Percentiles rank a stretch among this genome's conserved stretches.
These are phyloP conservation scores for Letharia lupina DNA, from an alignment of 495 filamentous ascomycete genomes.

Conservation along the genomic window DNA sequence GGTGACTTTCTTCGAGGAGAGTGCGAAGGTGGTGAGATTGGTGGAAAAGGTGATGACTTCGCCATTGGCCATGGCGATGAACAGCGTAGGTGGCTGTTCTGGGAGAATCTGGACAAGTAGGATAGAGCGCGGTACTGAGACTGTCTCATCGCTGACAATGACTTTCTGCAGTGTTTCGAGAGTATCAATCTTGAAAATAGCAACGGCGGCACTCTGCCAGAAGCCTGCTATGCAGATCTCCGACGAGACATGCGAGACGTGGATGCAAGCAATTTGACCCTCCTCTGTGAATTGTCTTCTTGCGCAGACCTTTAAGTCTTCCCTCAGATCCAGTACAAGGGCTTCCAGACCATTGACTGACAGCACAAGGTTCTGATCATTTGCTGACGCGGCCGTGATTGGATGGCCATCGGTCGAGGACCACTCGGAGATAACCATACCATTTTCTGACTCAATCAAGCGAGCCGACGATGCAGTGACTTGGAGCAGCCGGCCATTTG, in stretches of 20 bases:
- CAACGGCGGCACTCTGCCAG: slow-evolving; percentile 68
- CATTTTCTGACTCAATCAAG: slow-evolving; percentile 61
- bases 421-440: slow-evolving; percentile 63
- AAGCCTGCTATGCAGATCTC: slow-evolving; percentile 68
- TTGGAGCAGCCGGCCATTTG: slow-evolving; percentile 60
- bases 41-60: slow-evolving; percentile 79
- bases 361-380: slow-evolving; percentile 56
- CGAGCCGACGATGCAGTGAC: slow-evolving; percentile 58
- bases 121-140: slow-evolving; percentile 74
- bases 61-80: slow-evolving; percentile 92
- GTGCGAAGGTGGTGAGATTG: slow-evolving; percentile 44
- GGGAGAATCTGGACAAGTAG: slow-evolving; percentile 64
- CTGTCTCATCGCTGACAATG: slow-evolving; percentile 46
- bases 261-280: slow-evolving; percentile 77
- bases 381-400: slow-evolving; percentile 75
- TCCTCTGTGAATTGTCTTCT: slow-evolving; percentile 51
- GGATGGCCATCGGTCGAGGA: slow-evolving; percentile 42
- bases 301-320: slow-evolving; percentile 47
- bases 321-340: slow-evolving; percentile 53
- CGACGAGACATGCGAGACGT: slow-evolving; percentile 43
- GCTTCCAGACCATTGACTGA: slow-evolving; percentile 62
- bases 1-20: slow-evolving; percentile 69
- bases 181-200: slow-evolving; percentile 55
- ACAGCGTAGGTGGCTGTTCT: slow-evolving; percentile 60
- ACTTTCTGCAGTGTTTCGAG: slow-evolving; percentile 57